phyloP scores from a whole-genome alignment of 2,329 filamentous ascomycete species.

The Parastagonospora nodorum region DNA sequence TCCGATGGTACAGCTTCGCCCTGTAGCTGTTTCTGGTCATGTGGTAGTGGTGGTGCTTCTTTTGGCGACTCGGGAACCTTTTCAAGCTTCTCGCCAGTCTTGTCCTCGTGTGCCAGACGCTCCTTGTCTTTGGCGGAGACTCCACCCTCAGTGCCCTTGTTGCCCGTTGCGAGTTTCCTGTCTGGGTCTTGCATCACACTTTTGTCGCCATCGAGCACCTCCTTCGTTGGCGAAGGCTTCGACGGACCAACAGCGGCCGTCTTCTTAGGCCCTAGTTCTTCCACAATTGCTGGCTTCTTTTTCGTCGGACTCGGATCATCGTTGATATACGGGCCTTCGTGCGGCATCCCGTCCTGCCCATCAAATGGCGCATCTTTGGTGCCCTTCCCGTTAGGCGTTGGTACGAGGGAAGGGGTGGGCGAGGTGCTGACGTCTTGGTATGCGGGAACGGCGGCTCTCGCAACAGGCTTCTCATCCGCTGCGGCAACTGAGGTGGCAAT shows the following conservation, averaged over 20 bases:
- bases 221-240: constrained; percentile 35
- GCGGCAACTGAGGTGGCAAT: constrained; percentile 56
- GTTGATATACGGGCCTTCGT: constrained; percentile 80
- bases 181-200: constrained; percentile 93
- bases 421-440: constrained; percentile 25
- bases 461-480: constrained; percentile 32
- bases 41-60: constrained; percentile 79
- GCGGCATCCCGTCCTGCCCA: constrained; percentile 90
- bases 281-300: constrained; percentile 40
- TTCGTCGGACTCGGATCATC: constrained; percentile 42
- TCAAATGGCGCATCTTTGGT: constrained; percentile 88
- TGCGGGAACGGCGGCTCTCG: constrained; percentile 36
- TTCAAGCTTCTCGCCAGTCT: constrained; percentile 67
- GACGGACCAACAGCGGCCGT: constrained; percentile 24
- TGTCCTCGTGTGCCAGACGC: constrained; percentile 68
- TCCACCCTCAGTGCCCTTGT: constrained; percentile 87
- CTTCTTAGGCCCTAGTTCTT: constrained; percentile 46
- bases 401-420: constrained; percentile 25
- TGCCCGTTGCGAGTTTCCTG: constrained; percentile 75
- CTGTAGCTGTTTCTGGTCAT: constrained; percentile 70
- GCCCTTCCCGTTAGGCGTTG: constrained; percentile 48
- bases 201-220: constrained; percentile 61
- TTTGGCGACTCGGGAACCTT: constrained; percentile 85
- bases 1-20: constrained; percentile 17
- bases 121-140: constrained; percentile 86